Evolutionary conservation across 2,329 filamentous ascomycete genomes (phyloP), one percentile per base, ranked within the genome.

Genomic region (Penicillium vulpinum): DNA sequence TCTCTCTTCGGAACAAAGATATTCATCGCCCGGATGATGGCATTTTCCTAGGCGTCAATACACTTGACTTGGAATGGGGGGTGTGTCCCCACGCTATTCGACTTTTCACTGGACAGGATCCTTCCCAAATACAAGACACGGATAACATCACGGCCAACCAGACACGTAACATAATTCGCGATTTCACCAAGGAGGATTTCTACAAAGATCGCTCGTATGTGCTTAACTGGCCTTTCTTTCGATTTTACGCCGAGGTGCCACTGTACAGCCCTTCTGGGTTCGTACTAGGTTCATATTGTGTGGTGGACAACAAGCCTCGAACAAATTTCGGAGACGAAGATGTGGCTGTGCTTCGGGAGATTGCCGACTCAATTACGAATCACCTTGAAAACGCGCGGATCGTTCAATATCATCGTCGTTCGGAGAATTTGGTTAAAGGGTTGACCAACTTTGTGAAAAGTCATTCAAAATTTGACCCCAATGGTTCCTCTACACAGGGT

Each of bases 211-310:
- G 72, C 22, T 64, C 67, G 8, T 72, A 75, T 48, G 72, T 77
- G 1, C 53, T 57, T 3, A 66, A 56, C 13, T 67, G 65, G 53
- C 73, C 74, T 1, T 61, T 70, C 35, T 62, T 76, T 18, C 70
- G 73, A 44, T 85, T 85, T 66, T 83, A 85, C 59, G 82, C 81
- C 6, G 81, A 81, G n/a, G 84, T 87, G 0, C 86, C 86, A 0
- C 81, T 89, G 44, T 76, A 78, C 40, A 83, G 81, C 7, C 78
- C 78, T 2, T 78, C 77, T 36, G 80, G 83, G 24, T 78, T 81
- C 54, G 75, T 79, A 22, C 84, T 88, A 48, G 86, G 86, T 11
- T 79, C 79, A 2, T 86, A 84, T 61, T 80, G 81, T 47, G 80
- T 88, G 2, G 75, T 85, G 0, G 85, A 87, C 62, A 79, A 85